Conservation (phyloP, 2,329 filamentous ascomycete species). For the Stemphylium vesicarium region DNA sequence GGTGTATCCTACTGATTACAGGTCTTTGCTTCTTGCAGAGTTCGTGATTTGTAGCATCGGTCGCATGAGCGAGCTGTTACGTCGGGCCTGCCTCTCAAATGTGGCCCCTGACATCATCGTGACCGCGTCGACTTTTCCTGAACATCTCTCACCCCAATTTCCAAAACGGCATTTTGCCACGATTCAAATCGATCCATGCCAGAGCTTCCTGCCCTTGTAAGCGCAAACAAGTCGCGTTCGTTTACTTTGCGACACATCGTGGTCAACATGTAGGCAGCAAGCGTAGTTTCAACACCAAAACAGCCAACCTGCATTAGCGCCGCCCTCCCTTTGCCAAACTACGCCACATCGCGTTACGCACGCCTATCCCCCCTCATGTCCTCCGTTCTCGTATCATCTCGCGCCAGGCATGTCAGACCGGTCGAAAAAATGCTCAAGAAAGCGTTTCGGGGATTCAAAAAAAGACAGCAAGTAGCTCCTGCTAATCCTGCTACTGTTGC, state of each 20-base stretch:
- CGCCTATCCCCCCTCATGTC: not conserved
- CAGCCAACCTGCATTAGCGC: slow-evolving; percentile 10
- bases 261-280: not conserved
- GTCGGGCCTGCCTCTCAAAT: not conserved
- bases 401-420: not conserved
- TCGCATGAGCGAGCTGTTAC: not conserved
- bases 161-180: not conserved
- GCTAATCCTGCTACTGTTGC: not conserved
- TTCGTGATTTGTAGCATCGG: too few relatives aligned
- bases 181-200: not conserved
- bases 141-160: not conserved
- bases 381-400: not conserved
- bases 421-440: not conserved
- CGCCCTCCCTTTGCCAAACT: not conserved
- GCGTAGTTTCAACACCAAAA: slow-evolving; percentile 5
- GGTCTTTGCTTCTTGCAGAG: too few relatives aligned
- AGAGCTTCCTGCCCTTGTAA: not conserved
- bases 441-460: not conserved
- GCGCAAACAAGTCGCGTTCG: not conserved
- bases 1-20: too few relatives aligned
- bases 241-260: not conserved
- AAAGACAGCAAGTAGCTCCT: not conserved
- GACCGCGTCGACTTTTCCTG: slow-evolving; percentile 8
- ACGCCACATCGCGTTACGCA: slow-evolving; percentile 2
- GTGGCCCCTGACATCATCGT: slow-evolving; percentile 23